Conservation (phyloP, 257 asterid genomes). For the Haberlea rhodopensis region DNA sequence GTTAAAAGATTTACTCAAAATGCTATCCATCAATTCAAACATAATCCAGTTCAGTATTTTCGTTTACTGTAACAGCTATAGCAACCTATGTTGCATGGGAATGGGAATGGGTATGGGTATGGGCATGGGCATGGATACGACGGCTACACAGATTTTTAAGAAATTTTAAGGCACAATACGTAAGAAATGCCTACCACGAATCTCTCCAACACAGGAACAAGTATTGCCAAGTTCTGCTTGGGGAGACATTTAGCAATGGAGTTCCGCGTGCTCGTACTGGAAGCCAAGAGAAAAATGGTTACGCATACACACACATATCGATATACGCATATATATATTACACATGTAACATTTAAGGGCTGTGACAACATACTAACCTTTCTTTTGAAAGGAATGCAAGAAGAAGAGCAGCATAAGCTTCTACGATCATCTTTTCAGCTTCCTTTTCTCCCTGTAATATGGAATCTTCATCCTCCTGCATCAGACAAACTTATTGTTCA, state of each 20-base stretch:
- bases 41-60: neutral
- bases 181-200: conserved; percentile 74
- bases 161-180: too few species aligned
- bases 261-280: conserved; percentile 61
- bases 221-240: conserved; percentile 49
- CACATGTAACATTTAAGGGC: neutral
- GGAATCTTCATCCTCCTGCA: conserved; percentile 86
- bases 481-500: conserved; percentile 13
- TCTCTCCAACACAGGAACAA: conserved; percentile 94
- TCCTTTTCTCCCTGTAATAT: conserved; percentile 83
- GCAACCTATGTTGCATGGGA: neutral
- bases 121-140: too few species aligned
- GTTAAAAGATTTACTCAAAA: neutral
- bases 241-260: conserved; percentile 76
- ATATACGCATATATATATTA: neutral
- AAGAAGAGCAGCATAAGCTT: conserved; percentile 96
- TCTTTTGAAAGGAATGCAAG: conserved; percentile 95
- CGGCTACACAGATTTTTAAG: too few species aligned
- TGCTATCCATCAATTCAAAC: neutral
- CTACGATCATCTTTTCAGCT: conserved; percentile 96
- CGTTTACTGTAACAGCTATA: neutral
- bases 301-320: neutral
- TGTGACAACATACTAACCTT: conserved; percentile 44
- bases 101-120: too few species aligned
- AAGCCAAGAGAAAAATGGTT: conserved; percentile 7